Evolutionary conservation across 192 early-diverging fungal genomes (phyloP).

Genomic region (Umbelopsis sp.): DNA sequence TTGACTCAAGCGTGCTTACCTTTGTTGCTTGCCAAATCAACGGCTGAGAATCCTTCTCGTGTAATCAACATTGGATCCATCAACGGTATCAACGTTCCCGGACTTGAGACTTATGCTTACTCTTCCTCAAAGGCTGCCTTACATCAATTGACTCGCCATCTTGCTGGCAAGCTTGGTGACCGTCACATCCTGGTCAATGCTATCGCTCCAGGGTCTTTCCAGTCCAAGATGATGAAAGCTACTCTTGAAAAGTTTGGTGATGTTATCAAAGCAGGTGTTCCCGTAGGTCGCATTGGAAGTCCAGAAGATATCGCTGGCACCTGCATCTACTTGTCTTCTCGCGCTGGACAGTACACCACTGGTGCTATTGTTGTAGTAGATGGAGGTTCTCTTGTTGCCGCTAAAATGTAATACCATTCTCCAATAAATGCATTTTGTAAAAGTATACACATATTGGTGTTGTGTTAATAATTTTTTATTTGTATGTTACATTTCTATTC

Average conservation of each 20-base stretch:
- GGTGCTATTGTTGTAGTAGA: slow-evolving; percentile 85
- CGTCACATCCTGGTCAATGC: slow-evolving; percentile 67
- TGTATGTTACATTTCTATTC: slow-evolving; percentile 12
- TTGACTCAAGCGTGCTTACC: slow-evolving; percentile 79
- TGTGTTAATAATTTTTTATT: neutral
- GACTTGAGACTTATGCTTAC: slow-evolving; percentile 69
- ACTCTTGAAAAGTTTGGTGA: slow-evolving; percentile 59
- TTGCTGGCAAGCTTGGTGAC: slow-evolving; percentile 65
- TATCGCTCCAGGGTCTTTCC: slow-evolving; percentile 74
- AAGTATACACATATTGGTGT: neutral
- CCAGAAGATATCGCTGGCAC: slow-evolving; percentile 88
- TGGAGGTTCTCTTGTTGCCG: slow-evolving; percentile 64
- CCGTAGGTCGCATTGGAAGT: slow-evolving; percentile 77
- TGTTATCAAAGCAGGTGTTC: slow-evolving; percentile 56
- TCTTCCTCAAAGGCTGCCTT: slow-evolving; percentile 79
- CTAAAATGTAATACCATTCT: slow-evolving; percentile 40
- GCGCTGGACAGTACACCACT: slow-evolving; percentile 79
- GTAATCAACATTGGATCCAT: slow-evolving; percentile 94
- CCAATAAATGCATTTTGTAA: neutral
- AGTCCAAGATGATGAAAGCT: slow-evolving; percentile 77
- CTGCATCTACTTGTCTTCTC: slow-evolving; percentile 74
- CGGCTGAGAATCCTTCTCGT: slow-evolving; percentile 57
- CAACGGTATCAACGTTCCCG: slow-evolving; percentile 54
- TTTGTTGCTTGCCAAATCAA: slow-evolving; percentile 62
- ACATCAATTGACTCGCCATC: slow-evolving; percentile 70